These are phyloP conservation scores for Microbotryum lychnidis-dioicae DNA, from an alignment of 1,284 basidiomycete genomes.

Conservation along the genomic window DNA sequence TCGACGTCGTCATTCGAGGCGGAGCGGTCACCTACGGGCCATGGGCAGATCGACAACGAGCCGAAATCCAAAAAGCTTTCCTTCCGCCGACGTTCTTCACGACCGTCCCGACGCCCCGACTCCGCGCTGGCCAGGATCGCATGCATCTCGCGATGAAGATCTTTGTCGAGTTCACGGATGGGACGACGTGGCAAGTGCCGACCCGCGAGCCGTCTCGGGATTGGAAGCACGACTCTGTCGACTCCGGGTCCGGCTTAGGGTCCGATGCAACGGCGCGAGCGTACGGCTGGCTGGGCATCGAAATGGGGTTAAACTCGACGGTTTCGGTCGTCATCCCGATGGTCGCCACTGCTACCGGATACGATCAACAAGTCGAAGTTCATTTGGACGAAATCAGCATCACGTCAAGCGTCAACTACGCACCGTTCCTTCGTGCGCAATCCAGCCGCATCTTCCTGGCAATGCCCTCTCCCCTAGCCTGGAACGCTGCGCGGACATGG, in stretches of 20 bases:
- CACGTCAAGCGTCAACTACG: slow-evolving; percentile 77
- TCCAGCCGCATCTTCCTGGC: slow-evolving; percentile 48
- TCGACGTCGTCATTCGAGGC: slow-evolving; percentile 68
- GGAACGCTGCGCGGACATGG: slow-evolving; percentile 63
- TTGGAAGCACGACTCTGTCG: slow-evolving; percentile 72
- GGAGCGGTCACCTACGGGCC: slow-evolving; percentile 77
- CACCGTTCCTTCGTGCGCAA: slow-evolving; percentile 63
- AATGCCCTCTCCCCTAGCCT: slow-evolving; percentile 45
- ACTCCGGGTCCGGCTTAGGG: slow-evolving; percentile 23
- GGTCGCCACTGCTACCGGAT: slow-evolving; percentile 62
- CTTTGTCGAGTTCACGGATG: slow-evolving; percentile 67
- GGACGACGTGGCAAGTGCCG: slow-evolving; percentile 67
- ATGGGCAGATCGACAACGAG: slow-evolving; percentile 84
- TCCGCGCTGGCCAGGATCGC: slow-evolving; percentile 68
- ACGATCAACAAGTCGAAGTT: slow-evolving; percentile 65
- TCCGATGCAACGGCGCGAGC: slow-evolving; percentile 50
- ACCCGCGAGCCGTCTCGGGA: slow-evolving; percentile 78
- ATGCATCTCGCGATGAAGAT: slow-evolving; percentile 68
- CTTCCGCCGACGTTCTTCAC: slow-evolving; percentile 71
- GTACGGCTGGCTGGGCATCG: slow-evolving; percentile 59
- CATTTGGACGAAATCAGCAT: slow-evolving; percentile 71
- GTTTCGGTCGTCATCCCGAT: slow-evolving; percentile 75
- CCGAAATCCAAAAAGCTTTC: slow-evolving; percentile 66
- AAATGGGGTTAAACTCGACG: slow-evolving; percentile 68
- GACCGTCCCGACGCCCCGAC: slow-evolving; percentile 48